Base-by-base conservation (phyloP, 164 flowering plant genomes). In the Stephania cephalantha region DNA sequence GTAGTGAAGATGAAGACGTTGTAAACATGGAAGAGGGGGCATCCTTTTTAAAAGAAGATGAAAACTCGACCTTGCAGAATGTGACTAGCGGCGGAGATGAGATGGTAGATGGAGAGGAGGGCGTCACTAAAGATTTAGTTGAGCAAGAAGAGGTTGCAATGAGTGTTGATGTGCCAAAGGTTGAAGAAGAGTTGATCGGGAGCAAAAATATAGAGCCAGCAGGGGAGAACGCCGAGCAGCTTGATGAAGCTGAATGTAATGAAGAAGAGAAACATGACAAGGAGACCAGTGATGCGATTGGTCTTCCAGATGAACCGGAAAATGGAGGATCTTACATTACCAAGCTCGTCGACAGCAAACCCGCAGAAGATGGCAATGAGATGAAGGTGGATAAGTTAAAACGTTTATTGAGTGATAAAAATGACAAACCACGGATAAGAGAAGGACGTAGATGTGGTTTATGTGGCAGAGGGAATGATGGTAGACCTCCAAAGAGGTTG, bases 361-460 rank as follows among this genome's bases (percentile, higher is more conserved):
- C 81, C 42, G 5, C 70, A 64, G 83, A 82, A 77, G 76, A 75
- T 73, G 84, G 73, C 74, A 77, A 77, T 68, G 77, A 8, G 48
- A 22, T 31, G 30, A 81, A 82, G 77, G 74, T 76, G 52, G 82
- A 74, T 64, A 75, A 77, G 63, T 29, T 61, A 7, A 82, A 78
- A 31, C 30, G 22, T 13, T 44, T 70, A 73, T 69, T 78, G 52
- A 48, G 63, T 76, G 78, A 78, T 79, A 74, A 61, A 53, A 78
- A 67, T 68, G 72, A 79, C 7, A 85, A 82, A 68, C 71, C 82
- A 8, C 86, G 83, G 20, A 77, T 88, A 67, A 88, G 82, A 78
- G 91, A 88, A 83, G 98, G 98, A 9, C 87, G 99, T 45, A 84
- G 90, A 55, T 95, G 99, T 85, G 97, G 97, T 72, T 81, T 95